phyloP scores from a whole-genome alignment of 495 filamentous ascomycete species.

The Talaromyces wortmannii region DNA sequence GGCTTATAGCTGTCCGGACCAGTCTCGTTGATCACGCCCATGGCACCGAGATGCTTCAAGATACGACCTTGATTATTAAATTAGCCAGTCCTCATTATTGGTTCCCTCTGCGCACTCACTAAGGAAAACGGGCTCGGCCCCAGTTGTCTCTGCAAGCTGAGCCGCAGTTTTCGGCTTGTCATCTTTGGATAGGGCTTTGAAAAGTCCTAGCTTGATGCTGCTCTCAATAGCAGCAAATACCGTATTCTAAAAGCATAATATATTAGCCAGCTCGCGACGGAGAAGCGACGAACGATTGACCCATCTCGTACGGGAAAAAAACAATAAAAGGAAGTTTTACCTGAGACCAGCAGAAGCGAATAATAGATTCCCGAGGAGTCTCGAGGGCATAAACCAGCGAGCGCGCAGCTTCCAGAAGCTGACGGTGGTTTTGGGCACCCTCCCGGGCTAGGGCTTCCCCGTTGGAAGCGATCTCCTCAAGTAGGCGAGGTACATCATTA shows the following conservation, averaged over 20 bases:
- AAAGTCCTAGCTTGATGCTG: slow-evolving; percentile 25
- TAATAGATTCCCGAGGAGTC: slow-evolving; percentile 35
- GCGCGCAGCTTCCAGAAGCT: slow-evolving; percentile 22
- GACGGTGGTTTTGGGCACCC: slow-evolving; percentile 11
- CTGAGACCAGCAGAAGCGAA: slow-evolving; percentile 33
- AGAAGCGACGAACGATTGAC: background rate
- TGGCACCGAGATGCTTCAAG: slow-evolving; percentile 17
- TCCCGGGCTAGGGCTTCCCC: slow-evolving; percentile 11
- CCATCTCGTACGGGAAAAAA: too few species aligned
- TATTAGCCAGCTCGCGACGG: background rate
- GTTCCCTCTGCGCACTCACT: slow-evolving; percentile 9
- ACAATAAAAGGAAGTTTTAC: slow-evolving; percentile 5
- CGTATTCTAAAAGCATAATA: slow-evolving; percentile 8
- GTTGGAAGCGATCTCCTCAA: slow-evolving; percentile 14
- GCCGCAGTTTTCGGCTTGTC: slow-evolving; percentile 21
- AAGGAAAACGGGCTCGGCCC: slow-evolving; percentile 20
- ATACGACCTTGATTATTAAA: slow-evolving; percentile 15
- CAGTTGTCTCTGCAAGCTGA: slow-evolving; percentile 22
- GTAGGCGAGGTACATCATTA: slow-evolving; percentile 16
- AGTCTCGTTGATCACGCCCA: slow-evolving; percentile 20
- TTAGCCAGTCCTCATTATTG: background rate
- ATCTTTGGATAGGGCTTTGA: slow-evolving; percentile 22
- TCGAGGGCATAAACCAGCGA: slow-evolving; percentile 26
- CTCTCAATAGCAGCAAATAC: slow-evolving; percentile 24
- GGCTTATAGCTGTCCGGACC: slow-evolving; percentile 11